Evolutionary conservation across 1,284 basidiomycete species (phyloP), one percentile per base, ranked within the genome.

Genomic region (Hymenochaete sp.): DNA sequence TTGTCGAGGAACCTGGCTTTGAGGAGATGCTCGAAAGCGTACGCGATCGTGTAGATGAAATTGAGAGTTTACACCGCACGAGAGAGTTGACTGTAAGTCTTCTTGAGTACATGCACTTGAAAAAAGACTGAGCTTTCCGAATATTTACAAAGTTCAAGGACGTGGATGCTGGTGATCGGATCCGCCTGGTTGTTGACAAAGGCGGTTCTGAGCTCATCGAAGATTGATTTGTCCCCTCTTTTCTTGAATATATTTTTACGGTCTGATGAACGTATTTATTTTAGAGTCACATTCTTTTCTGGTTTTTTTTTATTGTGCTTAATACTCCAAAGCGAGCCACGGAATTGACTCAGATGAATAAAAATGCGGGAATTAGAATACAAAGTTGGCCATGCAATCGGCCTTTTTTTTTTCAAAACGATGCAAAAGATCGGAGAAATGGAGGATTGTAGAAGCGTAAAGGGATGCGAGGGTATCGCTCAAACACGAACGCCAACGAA

Each of bases 401-500:
- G n/a, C n/a, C n/a, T n/a, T n/a, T n/a, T n/a, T n/a, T n/a, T n/a
- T n/a, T n/a, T n/a, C n/a, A n/a, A n/a, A n/a, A n/a, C n/a, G n/a
- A n/a, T n/a, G n/a, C n/a, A n/a, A n/a, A n/a, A n/a, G n/a, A n/a
- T n/a, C n/a, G n/a, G n/a, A n/a, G n/a, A n/a, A n/a, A n/a, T n/a
- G n/a, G n/a, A n/a, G n/a, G n/a, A n/a, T n/a, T n/a, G n/a, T n/a
- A n/a, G n/a, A n/a, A n/a, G n/a, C n/a, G n/a, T n/a, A n/a, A 39
- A 5, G 18, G 39, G 39, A 43, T 33, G n/a, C n/a, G n/a, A n/a
- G n/a, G n/a, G n/a, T n/a, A n/a, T 31, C 28, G 13, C 13, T 71
- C 56, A 86, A 35, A 77, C 82, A 42, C 71, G 71, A 49, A 66
- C 66, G 22, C 85, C 87, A 41, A 92, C 79, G 63, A 91, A 93